These are phyloP conservation scores for Candida glucosophila DNA, from an alignment of 1,139 yeast genomes.

Conservation along the genomic window DNA sequence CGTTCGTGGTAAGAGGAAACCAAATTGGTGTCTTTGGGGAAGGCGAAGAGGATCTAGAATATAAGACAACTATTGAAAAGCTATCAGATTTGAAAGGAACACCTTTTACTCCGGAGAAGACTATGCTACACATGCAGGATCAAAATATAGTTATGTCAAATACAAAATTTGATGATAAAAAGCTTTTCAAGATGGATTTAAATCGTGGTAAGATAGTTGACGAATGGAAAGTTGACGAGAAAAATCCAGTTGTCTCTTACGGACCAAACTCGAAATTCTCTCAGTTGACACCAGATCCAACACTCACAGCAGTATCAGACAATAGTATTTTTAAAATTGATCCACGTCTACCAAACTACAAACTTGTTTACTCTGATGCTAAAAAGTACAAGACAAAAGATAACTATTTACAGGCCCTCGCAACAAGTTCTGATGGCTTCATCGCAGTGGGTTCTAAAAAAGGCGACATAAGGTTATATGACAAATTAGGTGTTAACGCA, in stretches of 20 bases:
- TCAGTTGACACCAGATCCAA: slow-evolving; percentile 65
- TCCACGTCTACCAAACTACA: slow-evolving; percentile 54
- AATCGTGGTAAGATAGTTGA: slow-evolving; percentile 75
- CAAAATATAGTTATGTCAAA: slow-evolving; percentile 58
- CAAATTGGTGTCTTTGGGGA: slow-evolving; percentile 74
- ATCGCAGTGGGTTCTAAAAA: slow-evolving; percentile 67
- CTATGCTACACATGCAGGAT: slow-evolving; percentile 74
- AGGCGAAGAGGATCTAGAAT: slow-evolving; percentile 46
- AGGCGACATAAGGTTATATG: slow-evolving; percentile 72
- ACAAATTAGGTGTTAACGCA: slow-evolving; percentile 64
- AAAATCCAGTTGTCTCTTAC: slow-evolving; percentile 43
- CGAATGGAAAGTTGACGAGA: slow-evolving; percentile 55
- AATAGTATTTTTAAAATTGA: slow-evolving; percentile 67
- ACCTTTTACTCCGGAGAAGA: slow-evolving; percentile 48
- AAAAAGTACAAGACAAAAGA: slow-evolving; percentile 42
- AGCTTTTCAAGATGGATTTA: slow-evolving; percentile 66
- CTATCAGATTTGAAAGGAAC: slow-evolving; percentile 48
- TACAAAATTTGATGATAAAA: slow-evolving; percentile 23
- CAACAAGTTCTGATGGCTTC: slow-evolving; percentile 67
- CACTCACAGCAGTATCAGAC: slow-evolving; percentile 60
- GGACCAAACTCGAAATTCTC: slow-evolving; percentile 67
- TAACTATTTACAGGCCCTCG: slow-evolving; percentile 48
- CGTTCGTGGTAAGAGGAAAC: slow-evolving; percentile 74
- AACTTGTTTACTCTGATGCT: slow-evolving; percentile 42
- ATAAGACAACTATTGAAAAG: slow-evolving; percentile 58